phyloP scores from a whole-genome alignment of 352 stramenopile genomes.

The Phytophthora citricola region DNA sequence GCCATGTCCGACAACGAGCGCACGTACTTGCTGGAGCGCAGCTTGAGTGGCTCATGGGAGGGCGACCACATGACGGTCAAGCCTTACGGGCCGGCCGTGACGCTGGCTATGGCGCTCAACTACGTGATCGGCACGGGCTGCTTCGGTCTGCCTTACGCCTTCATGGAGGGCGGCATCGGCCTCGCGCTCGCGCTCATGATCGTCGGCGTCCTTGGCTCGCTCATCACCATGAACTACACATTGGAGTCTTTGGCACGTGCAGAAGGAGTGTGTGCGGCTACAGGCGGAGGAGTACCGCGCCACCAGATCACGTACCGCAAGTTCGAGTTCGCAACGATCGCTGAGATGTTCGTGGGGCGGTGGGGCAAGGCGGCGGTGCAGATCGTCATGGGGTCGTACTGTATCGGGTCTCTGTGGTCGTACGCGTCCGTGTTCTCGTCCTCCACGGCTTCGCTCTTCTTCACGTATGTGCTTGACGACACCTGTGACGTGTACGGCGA shows the following conservation, averaged over 20 bases:
- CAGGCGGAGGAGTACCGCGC: slow-evolving; percentile 49
- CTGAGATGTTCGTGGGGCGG: slow-evolving; percentile 84
- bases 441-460: slow-evolving; percentile 85
- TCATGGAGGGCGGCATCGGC: slow-evolving; percentile 72
- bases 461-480: slow-evolving; percentile 67
- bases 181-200: slow-evolving; percentile 70
- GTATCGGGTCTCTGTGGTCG: slow-evolving; percentile 81
- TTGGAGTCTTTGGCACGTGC: slow-evolving; percentile 81
- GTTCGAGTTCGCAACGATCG: slow-evolving; percentile 84
- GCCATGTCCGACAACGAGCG: slow-evolving; percentile 33
- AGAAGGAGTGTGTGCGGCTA: slow-evolving; percentile 74
- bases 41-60: slow-evolving; percentile 39
- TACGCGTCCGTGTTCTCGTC: slow-evolving; percentile 89
- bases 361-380: slow-evolving; percentile 73
- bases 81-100: slow-evolving; percentile 71
- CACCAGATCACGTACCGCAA: slow-evolving; percentile 88
- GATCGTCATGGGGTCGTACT: slow-evolving; percentile 77
- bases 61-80: slow-evolving; percentile 56
- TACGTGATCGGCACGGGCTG: slow-evolving; percentile 89
- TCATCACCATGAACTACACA: slow-evolving; percentile 91
- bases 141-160: slow-evolving; percentile 85
- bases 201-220: slow-evolving; percentile 61
- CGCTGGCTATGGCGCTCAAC: slow-evolving; percentile 86
- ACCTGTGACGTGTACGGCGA: slow-evolving; percentile 72
- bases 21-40: slow-evolving; percentile 35